A percentile compares a stretch with the other conserved stretches of the same genome.
Evolutionary conservation across 163 green algal genomes (phyloP).

Genomic region (Chlamydomonas reinhardtii): DNA sequence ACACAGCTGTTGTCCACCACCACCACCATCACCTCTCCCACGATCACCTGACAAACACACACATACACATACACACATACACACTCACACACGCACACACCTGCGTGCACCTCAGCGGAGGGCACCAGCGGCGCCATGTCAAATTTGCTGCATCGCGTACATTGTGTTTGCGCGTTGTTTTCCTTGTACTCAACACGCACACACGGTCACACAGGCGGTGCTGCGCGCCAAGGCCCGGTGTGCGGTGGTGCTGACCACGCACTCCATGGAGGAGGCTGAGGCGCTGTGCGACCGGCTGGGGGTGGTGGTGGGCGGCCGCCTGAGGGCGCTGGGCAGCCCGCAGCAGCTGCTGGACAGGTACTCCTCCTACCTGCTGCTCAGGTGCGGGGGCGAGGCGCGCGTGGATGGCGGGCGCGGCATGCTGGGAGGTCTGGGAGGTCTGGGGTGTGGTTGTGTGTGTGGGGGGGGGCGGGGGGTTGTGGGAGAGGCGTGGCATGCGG

Average conservation of each 20-base stretch:
- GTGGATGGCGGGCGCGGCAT: neutral
- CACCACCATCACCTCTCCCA: neutral
- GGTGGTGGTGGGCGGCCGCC: conserved; percentile 87
- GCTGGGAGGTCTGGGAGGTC: neutral
- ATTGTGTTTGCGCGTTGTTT: too few species aligned
- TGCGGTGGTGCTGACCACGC: conserved; percentile 78
- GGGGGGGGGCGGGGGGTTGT: too few species aligned
- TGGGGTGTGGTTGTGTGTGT: neutral
- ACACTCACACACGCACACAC: neutral
- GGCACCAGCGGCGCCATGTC: too few species aligned
- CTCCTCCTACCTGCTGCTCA: conserved; percentile 74
- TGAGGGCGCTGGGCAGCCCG: conserved; percentile 85
- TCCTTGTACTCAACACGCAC: too few species aligned
- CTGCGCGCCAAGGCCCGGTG: conserved; percentile 70
- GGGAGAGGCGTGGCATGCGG: too few species aligned
- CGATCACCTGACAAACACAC: neutral
- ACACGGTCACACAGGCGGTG: conserved; percentile 74
- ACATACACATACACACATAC: too few species aligned
- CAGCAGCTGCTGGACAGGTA: conserved; percentile 80
- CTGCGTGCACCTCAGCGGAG: too few species aligned
- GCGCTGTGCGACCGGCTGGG: conserved; percentile 87
- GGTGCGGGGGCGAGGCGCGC: neutral
- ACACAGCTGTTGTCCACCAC: neutral
- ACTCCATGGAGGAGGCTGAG: conserved; percentile 82
- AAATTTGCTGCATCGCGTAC: too few species aligned